These are phyloP conservation scores for Purpureocillium lavendulum DNA, from an alignment of 2,329 filamentous ascomycete species.

Conservation along the genomic window DNA sequence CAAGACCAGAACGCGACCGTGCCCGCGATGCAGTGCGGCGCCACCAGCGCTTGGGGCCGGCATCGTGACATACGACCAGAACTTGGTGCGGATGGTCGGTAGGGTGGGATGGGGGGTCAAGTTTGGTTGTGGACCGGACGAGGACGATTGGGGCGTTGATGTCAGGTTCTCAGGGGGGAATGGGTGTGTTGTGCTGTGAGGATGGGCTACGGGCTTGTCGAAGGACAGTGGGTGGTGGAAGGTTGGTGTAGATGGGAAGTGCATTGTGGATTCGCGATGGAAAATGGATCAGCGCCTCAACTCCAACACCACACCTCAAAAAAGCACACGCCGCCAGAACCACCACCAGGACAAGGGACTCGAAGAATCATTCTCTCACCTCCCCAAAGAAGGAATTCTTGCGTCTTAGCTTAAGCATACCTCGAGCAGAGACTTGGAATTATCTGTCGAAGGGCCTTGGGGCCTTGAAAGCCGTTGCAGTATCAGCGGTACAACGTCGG, in stretches of 20 bases:
- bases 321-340: background rate
- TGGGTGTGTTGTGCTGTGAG: constrained; percentile 23
- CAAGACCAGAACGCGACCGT: constrained; percentile 26
- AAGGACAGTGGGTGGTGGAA: too few species aligned
- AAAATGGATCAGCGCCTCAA: background rate
- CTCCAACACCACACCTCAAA: too few species aligned
- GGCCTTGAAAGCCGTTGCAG: too few species aligned
- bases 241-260: too few species aligned
- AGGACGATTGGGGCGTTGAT: constrained; percentile 27
- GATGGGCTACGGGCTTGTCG: background rate
- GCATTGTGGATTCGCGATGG: too few species aligned
- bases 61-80: constrained; percentile 32
- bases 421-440: background rate
- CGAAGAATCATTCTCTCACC: background rate
- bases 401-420: too few species aligned
- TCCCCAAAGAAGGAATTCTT: too few species aligned
- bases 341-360: background rate
- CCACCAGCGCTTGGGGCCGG: constrained; percentile 13
- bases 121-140: constrained; percentile 36
- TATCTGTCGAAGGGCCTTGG: too few species aligned
- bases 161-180: constrained; percentile 14
- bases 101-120: constrained; percentile 34
- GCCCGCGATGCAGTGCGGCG: constrained; percentile 28
- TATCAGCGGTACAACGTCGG: too few species aligned
- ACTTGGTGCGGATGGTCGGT: constrained; percentile 36